Percentiles rank a stretch among this genome's conserved stretches.
Evolutionary conservation across 441 rosid species (phyloP).

Genomic region (Mallotus repandus): DNA sequence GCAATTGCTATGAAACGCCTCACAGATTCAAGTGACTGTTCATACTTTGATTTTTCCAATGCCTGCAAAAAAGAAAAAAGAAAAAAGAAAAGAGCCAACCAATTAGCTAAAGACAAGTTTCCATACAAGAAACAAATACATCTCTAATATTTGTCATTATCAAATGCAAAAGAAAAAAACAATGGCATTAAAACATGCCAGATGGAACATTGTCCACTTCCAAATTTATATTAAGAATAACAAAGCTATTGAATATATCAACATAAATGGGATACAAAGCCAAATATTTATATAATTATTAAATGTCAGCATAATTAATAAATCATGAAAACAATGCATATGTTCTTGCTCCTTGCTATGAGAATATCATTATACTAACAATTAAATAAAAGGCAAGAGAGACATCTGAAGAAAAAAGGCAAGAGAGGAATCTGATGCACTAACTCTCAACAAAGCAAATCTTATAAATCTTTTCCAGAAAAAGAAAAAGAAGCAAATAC

Average conservation of each 20-base stretch:
- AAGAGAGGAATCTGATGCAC: background rate
- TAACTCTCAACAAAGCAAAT: background rate
- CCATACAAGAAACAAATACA: background rate
- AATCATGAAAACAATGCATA: background rate
- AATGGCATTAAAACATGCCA: background rate
- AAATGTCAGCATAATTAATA: background rate
- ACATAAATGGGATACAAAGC: background rate
- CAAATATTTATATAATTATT: too few species aligned
- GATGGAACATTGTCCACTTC: background rate
- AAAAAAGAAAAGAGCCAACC: background rate
- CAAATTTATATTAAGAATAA: background rate
- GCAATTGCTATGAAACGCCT: slow-evolving; percentile 68
- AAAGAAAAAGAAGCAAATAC: background rate
- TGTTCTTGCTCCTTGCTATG: background rate
- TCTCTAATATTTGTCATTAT: background rate
- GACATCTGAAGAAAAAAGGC: background rate
- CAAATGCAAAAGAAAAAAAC: background rate
- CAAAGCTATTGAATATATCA: background rate
- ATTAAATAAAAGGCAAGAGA: background rate
- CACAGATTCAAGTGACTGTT: slow-evolving; percentile 84
- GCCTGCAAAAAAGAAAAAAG: slow-evolving; percentile 51
- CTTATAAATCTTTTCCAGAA: background rate
- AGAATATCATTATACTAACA: background rate
- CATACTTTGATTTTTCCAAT: slow-evolving; percentile 76
- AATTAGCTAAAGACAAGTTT: background rate